Evolutionary conservation across 176 grass and related monocot species (phyloP).

Genomic region (Raddia distichophylla): DNA sequence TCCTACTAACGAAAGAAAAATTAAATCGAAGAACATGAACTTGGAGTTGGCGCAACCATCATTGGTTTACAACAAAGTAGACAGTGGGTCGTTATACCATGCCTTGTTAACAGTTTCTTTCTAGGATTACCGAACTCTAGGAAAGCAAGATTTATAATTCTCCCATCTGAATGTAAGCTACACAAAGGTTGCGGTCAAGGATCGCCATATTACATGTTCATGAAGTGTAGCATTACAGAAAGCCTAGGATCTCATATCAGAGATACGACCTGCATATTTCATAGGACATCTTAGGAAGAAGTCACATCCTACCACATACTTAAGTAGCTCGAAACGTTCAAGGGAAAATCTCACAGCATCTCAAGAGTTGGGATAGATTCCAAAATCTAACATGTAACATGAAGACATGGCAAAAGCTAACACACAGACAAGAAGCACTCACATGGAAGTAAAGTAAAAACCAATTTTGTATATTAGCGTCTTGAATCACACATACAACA

Average conservation of each 20-base stretch:
- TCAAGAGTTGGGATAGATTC: conserved; percentile 81
- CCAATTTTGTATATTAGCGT: conserved; percentile 48
- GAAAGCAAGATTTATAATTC: no score
- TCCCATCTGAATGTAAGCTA: no score
- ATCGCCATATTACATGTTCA: conserved; percentile 66
- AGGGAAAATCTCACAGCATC: conserved; percentile 84
- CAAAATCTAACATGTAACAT: conserved; percentile 68
- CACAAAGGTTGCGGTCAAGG: conserved; percentile 27
- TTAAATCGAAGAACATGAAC: not conserved
- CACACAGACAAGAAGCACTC: not conserved
- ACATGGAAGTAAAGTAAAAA: not conserved
- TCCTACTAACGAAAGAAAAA: no score
- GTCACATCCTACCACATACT: conserved; percentile 81
- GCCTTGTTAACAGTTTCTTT: no score
- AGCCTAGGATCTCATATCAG: conserved; percentile 62
- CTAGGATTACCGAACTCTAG: no score
- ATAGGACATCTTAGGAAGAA: conserved; percentile 76
- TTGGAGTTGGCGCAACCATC: no score
- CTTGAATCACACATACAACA: conserved; percentile 55
- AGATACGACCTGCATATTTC: conserved; percentile 83
- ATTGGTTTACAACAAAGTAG: no score
- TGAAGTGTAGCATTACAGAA: conserved; percentile 86
- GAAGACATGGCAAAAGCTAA: conserved; percentile 28
- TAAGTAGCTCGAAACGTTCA: conserved; percentile 84
- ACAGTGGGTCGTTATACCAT: no score